These are phyloP conservation scores for Populus pruinosa DNA, from an alignment of 345 rosid species.

Conservation along the genomic window DNA sequence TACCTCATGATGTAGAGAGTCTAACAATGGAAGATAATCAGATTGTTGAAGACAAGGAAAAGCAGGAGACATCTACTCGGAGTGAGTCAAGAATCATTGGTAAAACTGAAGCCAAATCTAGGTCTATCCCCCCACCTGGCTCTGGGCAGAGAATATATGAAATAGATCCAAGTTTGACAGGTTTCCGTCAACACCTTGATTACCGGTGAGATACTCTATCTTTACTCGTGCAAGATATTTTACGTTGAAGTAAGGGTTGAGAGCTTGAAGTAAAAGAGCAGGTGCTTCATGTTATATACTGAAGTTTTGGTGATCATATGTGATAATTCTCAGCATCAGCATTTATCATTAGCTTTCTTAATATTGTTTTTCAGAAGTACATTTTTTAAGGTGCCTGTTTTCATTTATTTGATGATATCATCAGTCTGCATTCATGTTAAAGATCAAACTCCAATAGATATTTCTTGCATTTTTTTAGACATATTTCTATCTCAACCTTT, in stretches of 20 bases:
- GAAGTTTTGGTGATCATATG: not conserved
- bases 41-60: slow-evolving; percentile 36
- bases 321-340: too few species aligned
- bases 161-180: slow-evolving; percentile 67
- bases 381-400: not conserved
- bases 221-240: not conserved
- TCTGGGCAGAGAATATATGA: slow-evolving; percentile 72
- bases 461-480: not conserved
- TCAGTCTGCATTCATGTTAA: not conserved
- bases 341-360: too few species aligned
- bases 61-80: slow-evolving; percentile 29
- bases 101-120: slow-evolving; percentile 37
- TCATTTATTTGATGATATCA: not conserved
- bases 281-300: too few species aligned
- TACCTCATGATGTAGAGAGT: slow-evolving; percentile 28
- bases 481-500: not conserved
- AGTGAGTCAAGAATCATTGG: slow-evolving; percentile 23
- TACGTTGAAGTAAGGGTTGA: not conserved
- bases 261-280: not conserved
- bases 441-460: not conserved
- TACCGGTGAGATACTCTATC: slow-evolving; percentile 51
- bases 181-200: slow-evolving; percentile 68
- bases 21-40: slow-evolving; percentile 44
- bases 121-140: slow-evolving; percentile 67
- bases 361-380: not conserved